These are phyloP conservation scores for Pyricularia grisea DNA, from an alignment of 2,329 filamentous ascomycete genomes.

Conservation along the genomic window DNA sequence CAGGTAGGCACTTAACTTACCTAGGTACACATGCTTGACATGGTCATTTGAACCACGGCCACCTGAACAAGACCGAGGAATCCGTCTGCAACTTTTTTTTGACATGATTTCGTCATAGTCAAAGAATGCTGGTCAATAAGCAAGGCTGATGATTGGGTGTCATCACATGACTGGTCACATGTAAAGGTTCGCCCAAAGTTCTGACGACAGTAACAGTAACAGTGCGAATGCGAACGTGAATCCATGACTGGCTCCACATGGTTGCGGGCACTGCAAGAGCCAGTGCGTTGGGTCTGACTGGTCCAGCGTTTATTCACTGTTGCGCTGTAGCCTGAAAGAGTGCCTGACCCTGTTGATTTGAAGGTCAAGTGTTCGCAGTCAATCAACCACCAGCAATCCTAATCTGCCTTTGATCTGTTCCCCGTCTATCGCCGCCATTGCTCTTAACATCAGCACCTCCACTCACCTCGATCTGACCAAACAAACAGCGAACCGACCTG, in stretches of 20 bases:
- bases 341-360: neutral
- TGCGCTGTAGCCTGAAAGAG: neutral
- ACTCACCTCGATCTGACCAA: neutral
- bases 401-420: neutral
- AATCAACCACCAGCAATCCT: neutral
- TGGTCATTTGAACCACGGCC: neutral
- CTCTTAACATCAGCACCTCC: neutral
- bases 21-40: no score
- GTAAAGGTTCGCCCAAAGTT: neutral
- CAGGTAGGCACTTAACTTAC: no score
- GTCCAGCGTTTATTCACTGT: neutral
- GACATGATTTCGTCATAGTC: neutral
- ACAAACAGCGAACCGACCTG: neutral
- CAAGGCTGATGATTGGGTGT: neutral
- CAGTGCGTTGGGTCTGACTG: neutral
- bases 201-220: neutral
- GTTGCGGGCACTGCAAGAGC: neutral
- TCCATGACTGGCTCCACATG: neutral
- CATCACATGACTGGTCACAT: neutral
- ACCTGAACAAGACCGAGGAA: neutral
- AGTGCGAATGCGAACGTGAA: neutral
- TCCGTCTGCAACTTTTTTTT: neutral
- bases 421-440: neutral
- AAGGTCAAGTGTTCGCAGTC: neutral
- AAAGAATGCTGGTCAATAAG: neutral